Percentiles rank a stretch among this genome's conserved stretches.
These are phyloP conservation scores for Dinochytrium kinnereticum DNA, from an alignment of 371 early-diverging fungal species.

Conservation along the genomic window DNA sequence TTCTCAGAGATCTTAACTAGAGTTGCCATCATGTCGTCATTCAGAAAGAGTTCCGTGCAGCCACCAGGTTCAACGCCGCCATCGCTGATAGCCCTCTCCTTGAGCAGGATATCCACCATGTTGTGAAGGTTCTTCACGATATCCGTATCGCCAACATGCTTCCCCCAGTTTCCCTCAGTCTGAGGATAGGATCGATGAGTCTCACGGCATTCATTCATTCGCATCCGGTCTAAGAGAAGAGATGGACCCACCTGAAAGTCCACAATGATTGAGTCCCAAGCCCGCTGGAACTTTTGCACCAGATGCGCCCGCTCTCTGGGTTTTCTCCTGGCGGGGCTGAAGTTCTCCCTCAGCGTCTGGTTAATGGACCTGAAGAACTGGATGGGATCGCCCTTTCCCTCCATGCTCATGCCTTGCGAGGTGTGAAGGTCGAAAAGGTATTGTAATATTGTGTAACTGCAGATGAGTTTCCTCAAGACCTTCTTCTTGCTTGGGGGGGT, in stretches of 20 bases:
- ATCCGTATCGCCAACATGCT: constrained; percentile 75
- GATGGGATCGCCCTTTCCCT: neutral
- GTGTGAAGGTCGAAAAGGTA: neutral
- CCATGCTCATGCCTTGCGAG: neutral
- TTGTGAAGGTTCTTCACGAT: constrained; percentile 76
- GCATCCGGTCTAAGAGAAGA: no score
- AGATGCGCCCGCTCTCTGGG: constrained; percentile 19
- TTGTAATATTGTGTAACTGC: neutral
- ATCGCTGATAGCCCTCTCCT: constrained; percentile 73
- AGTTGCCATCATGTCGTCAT: constrained; percentile 76
- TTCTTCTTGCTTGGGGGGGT: neutral
- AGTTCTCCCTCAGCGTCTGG: constrained; percentile 4
- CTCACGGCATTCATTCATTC: no score
- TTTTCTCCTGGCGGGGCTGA: constrained; percentile 7
- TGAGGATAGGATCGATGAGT: constrained; percentile 11
- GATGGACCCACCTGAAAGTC: constrained; percentile 29
- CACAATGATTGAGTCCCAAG: constrained; percentile 35
- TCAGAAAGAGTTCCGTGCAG: constrained; percentile 92
- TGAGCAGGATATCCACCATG: constrained; percentile 89
- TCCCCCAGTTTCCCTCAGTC: constrained; percentile 35
- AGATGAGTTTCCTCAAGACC: neutral
- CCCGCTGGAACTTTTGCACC: constrained; percentile 21
- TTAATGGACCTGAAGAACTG: neutral
- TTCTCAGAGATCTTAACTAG: constrained; percentile 79
- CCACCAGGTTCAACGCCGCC: constrained; percentile 62